Evolutionary conservation across 75 land plant species (phyloP).

Genomic region (Larix kaempferi): DNA sequence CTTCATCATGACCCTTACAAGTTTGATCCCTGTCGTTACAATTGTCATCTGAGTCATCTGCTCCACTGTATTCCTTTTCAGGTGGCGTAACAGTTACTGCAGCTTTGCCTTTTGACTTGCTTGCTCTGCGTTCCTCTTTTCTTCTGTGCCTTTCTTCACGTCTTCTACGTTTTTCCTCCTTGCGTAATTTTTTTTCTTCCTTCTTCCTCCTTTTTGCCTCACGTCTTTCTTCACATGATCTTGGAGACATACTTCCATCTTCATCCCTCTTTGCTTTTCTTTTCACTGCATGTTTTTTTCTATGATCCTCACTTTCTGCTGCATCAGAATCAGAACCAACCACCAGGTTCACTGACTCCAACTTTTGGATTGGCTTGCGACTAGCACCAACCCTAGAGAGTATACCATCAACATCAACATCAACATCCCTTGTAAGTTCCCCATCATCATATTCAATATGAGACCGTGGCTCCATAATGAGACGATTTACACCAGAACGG

Average conservation of each 20-base stretch:
- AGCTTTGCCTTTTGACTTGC: slow-evolving; percentile 36
- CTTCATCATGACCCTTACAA: slow-evolving; percentile 40
- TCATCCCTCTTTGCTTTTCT: slow-evolving; percentile 41
- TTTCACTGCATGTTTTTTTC: slow-evolving; percentile 17
- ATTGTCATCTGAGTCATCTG: slow-evolving; percentile 15
- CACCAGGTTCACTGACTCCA: not conserved
- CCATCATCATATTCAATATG: slow-evolving; percentile 10
- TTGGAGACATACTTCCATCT: slow-evolving; percentile 41
- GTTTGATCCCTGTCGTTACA: slow-evolving; percentile 9
- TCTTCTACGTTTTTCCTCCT: slow-evolving; percentile 66
- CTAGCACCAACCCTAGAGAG: slow-evolving; percentile 8
- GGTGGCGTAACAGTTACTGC: slow-evolving; percentile 16
- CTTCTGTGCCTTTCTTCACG: slow-evolving; percentile 72
- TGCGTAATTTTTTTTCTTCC: slow-evolving; percentile 71
- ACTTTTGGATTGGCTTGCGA: not conserved
- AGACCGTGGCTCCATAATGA: not conserved
- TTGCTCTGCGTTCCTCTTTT: slow-evolving; percentile 67
- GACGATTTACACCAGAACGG: not conserved
- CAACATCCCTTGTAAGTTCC: slow-evolving; percentile 5
- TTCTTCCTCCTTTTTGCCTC: slow-evolving; percentile 70
- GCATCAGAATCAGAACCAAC: slow-evolving; percentile 28
- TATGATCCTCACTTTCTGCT: slow-evolving; percentile 25
- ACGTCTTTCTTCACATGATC: slow-evolving; percentile 37
- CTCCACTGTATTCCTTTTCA: slow-evolving; percentile 17
- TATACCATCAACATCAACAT: slow-evolving; percentile 3